A percentile compares a stretch with the other conserved stretches of the same genome.
phyloP scores from a whole-genome alignment of 345 rosid species.

The Camelina hispida region DNA sequence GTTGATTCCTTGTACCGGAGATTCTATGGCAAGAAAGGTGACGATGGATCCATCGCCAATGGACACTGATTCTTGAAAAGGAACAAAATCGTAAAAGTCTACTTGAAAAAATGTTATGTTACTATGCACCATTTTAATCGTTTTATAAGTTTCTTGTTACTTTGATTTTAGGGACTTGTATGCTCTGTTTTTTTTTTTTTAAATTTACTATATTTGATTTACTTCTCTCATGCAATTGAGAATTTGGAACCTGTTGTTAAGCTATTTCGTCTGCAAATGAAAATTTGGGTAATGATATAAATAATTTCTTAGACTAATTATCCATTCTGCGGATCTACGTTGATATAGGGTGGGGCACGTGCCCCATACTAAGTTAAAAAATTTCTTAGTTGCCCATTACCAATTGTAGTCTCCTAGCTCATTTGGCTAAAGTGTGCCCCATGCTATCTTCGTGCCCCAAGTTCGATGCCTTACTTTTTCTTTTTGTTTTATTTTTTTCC shows the following conservation, averaged over 20 bases:
- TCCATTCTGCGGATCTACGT: too few relatives aligned
- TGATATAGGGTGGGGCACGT: too few relatives aligned
- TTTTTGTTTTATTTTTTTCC: too few relatives aligned
- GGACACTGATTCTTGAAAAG: conserved; percentile 60
- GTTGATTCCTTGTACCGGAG: conserved; percentile 93
- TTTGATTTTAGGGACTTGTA: conserved; percentile 35
- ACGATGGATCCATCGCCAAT: conserved; percentile 62
- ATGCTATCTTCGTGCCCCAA: too few relatives aligned
- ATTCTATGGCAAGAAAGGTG: conserved; percentile 77
- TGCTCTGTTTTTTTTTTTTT: conserved; percentile 15
- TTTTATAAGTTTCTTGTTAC: conserved; percentile 36
- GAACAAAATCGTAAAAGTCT: neutral
- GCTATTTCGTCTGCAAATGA: neutral
- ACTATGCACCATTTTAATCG: conserved; percentile 11
- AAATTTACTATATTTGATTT: conserved; percentile 35
- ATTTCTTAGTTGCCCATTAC: too few relatives aligned
- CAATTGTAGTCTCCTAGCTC: too few relatives aligned
- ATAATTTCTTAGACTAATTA: too few relatives aligned
- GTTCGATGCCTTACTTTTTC: too few relatives aligned
- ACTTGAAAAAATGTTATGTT: conserved; percentile 24
- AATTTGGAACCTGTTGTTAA: neutral
- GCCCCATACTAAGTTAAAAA: too few relatives aligned
- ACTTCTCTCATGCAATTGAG: conserved; percentile 5
- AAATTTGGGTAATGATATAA: too few relatives aligned
- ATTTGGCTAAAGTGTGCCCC: too few relatives aligned